Percentiles rank a stretch among this genome's conserved stretches.
phyloP scores from a whole-genome alignment of 208 protist genomes.

The Vickermania spadyakhi region DNA sequence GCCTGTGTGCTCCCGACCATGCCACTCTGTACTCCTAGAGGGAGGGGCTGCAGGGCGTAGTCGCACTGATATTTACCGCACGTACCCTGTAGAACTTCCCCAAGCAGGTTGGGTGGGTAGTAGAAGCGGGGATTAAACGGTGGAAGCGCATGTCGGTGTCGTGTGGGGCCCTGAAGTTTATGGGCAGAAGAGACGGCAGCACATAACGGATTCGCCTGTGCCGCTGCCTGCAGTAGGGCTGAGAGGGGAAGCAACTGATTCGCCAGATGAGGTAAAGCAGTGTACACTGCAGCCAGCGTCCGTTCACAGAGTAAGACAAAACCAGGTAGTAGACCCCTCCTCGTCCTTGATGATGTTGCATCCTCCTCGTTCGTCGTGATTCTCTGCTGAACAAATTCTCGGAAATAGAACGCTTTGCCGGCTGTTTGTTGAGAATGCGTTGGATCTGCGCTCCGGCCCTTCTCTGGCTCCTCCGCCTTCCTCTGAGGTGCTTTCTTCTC shows the following conservation, averaged over 20 bases:
- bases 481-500: too few species aligned
- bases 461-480: too few species aligned
- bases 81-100: slow-evolving; percentile 47
- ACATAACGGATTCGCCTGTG: background rate
- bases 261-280: background rate
- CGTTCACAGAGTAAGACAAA: background rate
- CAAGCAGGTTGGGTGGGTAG: slow-evolving; percentile 36
- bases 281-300: background rate
- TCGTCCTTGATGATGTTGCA: too few species aligned
- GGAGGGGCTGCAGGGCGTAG: slow-evolving; percentile 12
- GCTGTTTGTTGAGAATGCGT: too few species aligned
- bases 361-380: too few species aligned
- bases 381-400: too few species aligned
- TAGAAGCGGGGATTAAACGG: slow-evolving; percentile 42
- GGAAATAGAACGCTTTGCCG: too few species aligned
- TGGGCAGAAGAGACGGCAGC: slow-evolving; percentile 6
- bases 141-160: slow-evolving; percentile 22
- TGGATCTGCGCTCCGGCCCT: too few species aligned
- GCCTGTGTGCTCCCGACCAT: too few species aligned
- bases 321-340: background rate
- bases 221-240: slow-evolving; percentile 6
- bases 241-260: background rate
- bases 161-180: slow-evolving; percentile 13
- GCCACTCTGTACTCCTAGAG: too few species aligned
- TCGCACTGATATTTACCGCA: slow-evolving; percentile 37